Evolutionary conservation across 179 eudicot species (phyloP).

Genomic region (Amaranthus tricolor): DNA sequence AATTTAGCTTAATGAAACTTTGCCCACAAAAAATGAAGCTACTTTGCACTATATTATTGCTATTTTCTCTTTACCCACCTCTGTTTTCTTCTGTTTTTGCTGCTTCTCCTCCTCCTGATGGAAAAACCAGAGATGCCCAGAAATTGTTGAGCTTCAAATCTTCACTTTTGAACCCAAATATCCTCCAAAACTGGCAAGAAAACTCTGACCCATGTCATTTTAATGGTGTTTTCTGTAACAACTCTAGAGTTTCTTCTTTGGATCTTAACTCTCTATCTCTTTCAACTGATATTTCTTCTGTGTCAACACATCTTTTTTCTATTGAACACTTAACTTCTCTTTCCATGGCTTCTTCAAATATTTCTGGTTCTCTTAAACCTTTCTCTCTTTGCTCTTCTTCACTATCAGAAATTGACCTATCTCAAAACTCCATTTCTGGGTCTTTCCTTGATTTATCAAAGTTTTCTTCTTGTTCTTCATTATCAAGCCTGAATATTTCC

Average conservation of each 20-base stretch:
- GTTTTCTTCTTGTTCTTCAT: conserved; percentile 43
- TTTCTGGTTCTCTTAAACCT: conserved; percentile 48
- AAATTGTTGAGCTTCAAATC: conserved; percentile 67
- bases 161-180: conserved; percentile 41
- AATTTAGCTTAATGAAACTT: conserved; percentile 3
- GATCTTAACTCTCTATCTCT: conserved; percentile 43
- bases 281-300: conserved; percentile 32
- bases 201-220: conserved; percentile 51
- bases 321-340: conserved; percentile 42
- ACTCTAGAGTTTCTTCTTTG: conserved; percentile 47
- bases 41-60: conserved; percentile 11
- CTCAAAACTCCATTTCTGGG: conserved; percentile 58
- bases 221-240: conserved; percentile 56
- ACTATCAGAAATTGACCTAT: conserved; percentile 45
- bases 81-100: conserved; percentile 22
- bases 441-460: conserved; percentile 36
- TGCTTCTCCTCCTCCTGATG: conserved; percentile 19
- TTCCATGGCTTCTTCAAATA: conserved; percentile 37
- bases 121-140: conserved; percentile 40
- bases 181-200: conserved; percentile 50
- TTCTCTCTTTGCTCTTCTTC: conserved; percentile 39
- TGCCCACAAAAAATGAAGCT: conserved; percentile 26
- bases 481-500: conserved; percentile 58
- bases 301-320: conserved; percentile 42
- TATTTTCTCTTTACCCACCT: conserved; percentile 5